A percentile compares a stretch with the other conserved stretches of the same genome.
Conservation (phyloP, 1,139 yeast genomes). For the Saccharomyces hybrid region DNA sequence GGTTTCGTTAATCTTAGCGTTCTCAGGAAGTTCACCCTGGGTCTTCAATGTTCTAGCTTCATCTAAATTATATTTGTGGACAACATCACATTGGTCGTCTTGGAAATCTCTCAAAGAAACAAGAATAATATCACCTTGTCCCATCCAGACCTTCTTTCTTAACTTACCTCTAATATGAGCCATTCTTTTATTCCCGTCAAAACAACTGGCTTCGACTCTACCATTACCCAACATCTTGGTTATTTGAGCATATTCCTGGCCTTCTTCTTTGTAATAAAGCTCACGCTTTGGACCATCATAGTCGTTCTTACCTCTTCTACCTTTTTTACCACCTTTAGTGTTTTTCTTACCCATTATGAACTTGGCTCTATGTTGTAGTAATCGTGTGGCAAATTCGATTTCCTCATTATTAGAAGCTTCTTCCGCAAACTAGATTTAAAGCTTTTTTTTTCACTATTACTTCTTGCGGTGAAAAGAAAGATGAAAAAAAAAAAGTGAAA, state of each 20-base stretch:
- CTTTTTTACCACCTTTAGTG: conserved; percentile 50
- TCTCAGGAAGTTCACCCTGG: conserved; percentile 94
- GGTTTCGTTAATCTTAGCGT: conserved; percentile 94
- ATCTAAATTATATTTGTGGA: conserved; percentile 92
- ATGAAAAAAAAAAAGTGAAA: not conserved
- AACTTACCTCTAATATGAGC: conserved; percentile 98
- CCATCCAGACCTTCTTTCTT: conserved; percentile 99
- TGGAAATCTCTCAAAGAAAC: conserved; percentile 97
- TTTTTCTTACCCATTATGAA: conserved; percentile 33
- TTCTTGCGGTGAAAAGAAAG: not conserved
- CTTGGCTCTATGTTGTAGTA: not conserved
- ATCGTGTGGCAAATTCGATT: not conserved
- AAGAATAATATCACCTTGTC: conserved; percentile 94
- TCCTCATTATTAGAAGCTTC: not conserved
- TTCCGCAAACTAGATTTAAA: not conserved
- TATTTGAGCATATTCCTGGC: conserved; percentile 97
- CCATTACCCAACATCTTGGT: conserved; percentile 98
- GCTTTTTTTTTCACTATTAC: not conserved
- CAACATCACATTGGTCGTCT: conserved; percentile 96
- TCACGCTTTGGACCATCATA: conserved; percentile 91
- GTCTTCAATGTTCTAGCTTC: conserved; percentile 96
- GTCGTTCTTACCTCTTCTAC: conserved; percentile 99
- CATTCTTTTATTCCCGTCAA: conserved; percentile 88
- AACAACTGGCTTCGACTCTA: conserved; percentile 89
- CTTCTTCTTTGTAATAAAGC: conserved; percentile 84